Conservation (phyloP, 176 grass and related monocot species). For the Avena insularis region DNA sequence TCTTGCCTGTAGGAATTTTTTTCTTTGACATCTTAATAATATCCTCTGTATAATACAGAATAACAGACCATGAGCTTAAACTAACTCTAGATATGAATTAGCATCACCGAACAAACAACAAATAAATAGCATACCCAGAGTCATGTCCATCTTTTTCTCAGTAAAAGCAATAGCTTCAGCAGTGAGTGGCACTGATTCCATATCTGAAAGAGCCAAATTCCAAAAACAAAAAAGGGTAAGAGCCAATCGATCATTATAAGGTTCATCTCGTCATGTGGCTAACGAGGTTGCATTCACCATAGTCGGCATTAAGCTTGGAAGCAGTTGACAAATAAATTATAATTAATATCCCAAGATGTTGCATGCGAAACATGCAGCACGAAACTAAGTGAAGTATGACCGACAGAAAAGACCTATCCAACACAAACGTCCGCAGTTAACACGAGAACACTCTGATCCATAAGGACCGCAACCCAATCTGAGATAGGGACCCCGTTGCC, state of each 20-base stretch:
- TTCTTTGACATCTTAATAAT: conserved; percentile 99
- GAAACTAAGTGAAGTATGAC: background rate
- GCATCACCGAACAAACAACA: conserved; percentile 7
- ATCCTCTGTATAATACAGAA: conserved; percentile 62
- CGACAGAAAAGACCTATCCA: background rate
- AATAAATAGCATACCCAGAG: conserved; percentile 63
- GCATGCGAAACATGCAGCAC: background rate
- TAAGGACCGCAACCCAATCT: background rate
- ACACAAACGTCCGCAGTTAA: background rate
- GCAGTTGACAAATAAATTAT: background rate
- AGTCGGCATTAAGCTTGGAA: background rate
- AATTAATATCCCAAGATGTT: background rate
- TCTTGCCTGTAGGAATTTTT: conserved; percentile 66
- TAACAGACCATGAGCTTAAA: conserved; percentile 2
- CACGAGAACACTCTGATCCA: background rate
- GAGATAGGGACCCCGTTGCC: background rate
- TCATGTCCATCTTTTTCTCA: conserved; percentile 99
- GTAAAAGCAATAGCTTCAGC: conserved; percentile 84
- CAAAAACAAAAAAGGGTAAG: background rate
- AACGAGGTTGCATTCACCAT: background rate
- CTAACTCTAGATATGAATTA: conserved; percentile 8
- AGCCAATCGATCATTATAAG: background rate
- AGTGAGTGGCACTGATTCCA: conserved; percentile 69
- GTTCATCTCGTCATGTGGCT: background rate
- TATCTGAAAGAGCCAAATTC: conserved; percentile 42